Evolutionary conservation across 108 stramenopile genomes (phyloP).

Genomic region (Epipyxis sp.): DNA sequence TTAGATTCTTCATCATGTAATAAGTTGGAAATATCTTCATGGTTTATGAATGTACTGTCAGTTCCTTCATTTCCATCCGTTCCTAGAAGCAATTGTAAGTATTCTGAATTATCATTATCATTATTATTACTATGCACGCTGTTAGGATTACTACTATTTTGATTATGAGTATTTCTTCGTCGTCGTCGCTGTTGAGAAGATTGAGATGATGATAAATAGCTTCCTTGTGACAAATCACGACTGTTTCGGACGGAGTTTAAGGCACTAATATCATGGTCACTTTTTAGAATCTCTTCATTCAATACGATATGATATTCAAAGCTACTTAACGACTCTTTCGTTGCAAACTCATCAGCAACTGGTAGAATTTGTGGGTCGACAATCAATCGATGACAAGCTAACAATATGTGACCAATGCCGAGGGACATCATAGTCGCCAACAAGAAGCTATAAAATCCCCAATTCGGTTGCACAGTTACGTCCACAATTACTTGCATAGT

Average conservation of each 20-base stretch:
- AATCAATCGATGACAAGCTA: constrained; percentile 68
- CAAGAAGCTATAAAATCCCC: constrained; percentile 80
- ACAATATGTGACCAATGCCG: constrained; percentile 66
- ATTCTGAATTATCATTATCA: too few species aligned
- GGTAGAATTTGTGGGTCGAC: constrained; percentile 9
- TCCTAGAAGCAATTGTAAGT: too few species aligned
- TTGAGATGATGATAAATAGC: background rate
- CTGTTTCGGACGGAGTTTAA: too few species aligned
- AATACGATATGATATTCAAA: background rate
- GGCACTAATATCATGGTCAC: too few species aligned
- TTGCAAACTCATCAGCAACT: background rate
- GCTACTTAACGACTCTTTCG: background rate
- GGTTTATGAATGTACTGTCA: too few species aligned
- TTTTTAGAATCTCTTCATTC: background rate
- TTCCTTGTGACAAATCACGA: background rate
- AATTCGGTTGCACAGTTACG: constrained; percentile 21
- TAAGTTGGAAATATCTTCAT: too few species aligned
- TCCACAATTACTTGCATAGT: constrained; percentile 61
- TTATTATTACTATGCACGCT: too few species aligned
- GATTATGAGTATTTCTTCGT: too few species aligned
- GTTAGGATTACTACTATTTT: too few species aligned
- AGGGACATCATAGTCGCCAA: constrained; percentile 75
- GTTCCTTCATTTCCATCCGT: too few species aligned
- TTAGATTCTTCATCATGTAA: too few species aligned
- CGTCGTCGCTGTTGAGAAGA: too few species aligned